Conservation (phyloP, 768 basidiomycete species). For the Mrakia gelida region DNA sequence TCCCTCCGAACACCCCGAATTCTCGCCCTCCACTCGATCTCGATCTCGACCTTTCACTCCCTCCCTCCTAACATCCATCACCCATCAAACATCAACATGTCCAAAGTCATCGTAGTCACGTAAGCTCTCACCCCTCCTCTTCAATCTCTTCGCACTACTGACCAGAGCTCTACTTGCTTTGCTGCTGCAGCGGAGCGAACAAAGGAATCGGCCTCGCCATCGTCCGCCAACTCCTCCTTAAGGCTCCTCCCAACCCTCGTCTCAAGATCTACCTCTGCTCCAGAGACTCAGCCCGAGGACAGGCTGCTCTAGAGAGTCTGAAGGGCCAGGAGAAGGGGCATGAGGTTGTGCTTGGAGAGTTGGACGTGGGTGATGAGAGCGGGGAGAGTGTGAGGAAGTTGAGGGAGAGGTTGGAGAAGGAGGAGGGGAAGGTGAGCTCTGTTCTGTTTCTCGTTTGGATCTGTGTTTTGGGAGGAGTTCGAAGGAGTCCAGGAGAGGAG, state of each 20-base stretch:
- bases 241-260: constrained; percentile 33
- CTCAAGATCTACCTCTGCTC: constrained; percentile 33
- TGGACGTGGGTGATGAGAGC: constrained; percentile 34
- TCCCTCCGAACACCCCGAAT: too few relatives aligned
- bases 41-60: too few relatives aligned
- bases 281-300: constrained; percentile 28
- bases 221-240: constrained; percentile 24
- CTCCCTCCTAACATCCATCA: background rate
- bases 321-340: constrained; percentile 18
- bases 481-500: too few relatives aligned
- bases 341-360: constrained; percentile 23
- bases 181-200: constrained; percentile 11
- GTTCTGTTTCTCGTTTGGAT: background rate
- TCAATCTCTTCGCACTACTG: background rate
- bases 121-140: background rate
- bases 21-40: too few relatives aligned
- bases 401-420: constrained; percentile 9
- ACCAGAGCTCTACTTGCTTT: background rate
- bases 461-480: too few relatives aligned
- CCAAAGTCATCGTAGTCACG: constrained; percentile 10
- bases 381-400: constrained; percentile 29
- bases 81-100: background rate
- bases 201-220: constrained; percentile 34
- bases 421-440: constrained; percentile 24
- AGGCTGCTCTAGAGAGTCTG: constrained; percentile 28